Percentiles rank a stretch among this genome's conserved stretches.
These are phyloP conservation scores for Daedalea quercina DNA, from an alignment of 768 basidiomycete species.

Conservation along the genomic window DNA sequence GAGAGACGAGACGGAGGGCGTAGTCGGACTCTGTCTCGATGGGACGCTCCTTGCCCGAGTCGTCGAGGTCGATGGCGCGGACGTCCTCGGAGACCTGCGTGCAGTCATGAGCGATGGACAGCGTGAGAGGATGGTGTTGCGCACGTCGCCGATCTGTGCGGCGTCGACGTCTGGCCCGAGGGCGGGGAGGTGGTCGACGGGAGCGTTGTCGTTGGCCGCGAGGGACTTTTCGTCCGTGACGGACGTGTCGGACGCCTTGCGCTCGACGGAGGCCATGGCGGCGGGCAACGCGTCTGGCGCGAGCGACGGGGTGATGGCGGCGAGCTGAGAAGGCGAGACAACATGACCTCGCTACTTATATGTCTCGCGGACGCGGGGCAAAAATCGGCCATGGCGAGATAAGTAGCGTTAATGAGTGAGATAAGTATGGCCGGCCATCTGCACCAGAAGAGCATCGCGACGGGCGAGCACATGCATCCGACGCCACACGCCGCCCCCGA, in stretches of 20 bases:
- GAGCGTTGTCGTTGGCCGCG: constrained; percentile 3
- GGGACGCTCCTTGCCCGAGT: constrained; percentile 41
- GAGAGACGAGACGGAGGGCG: constrained; percentile 42
- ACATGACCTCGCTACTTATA: constrained; percentile 2
- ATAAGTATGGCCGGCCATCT: no score
- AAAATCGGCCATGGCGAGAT: no score
- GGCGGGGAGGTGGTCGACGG: constrained; percentile 6
- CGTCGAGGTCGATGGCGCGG: constrained; percentile 35
- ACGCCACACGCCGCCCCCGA: no score
- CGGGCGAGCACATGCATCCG: no score
- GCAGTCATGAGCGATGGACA: background rate
- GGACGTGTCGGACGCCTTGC: constrained; percentile 7
- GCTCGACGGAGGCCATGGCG: constrained; percentile 13
- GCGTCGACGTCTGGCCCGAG: constrained; percentile 3
- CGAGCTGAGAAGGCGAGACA: constrained; percentile 1
- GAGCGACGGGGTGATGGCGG: background rate
- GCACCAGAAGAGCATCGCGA: no score
- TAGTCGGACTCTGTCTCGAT: constrained; percentile 44
- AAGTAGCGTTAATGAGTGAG: no score
- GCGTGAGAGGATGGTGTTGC: constrained; percentile 25
- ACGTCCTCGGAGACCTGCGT: constrained; percentile 17
- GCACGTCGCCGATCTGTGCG: constrained; percentile 14
- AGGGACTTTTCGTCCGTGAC: constrained; percentile 13
- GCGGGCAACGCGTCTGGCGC: background rate
- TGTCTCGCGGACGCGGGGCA: background rate